Evolutionary conservation across 768 basidiomycete genomes (phyloP), one percentile per base, ranked within the genome.

Genomic region (Termitomyces titanicus): DNA sequence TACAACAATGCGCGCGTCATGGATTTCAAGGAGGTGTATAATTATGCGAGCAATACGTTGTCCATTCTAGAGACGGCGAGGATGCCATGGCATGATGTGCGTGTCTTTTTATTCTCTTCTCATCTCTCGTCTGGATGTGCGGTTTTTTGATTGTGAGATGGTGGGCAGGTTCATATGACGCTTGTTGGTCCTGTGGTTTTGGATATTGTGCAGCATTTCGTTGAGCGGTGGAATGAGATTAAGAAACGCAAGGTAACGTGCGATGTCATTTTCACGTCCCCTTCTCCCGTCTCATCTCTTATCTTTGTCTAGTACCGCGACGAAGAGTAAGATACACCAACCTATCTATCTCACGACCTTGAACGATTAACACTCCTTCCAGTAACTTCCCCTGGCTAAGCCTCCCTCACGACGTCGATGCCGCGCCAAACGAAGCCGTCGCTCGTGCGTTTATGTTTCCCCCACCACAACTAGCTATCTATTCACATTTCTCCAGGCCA

Each of bases 21-120:
- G 69, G 94, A 96, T 65, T 94, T 95, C 74, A 79, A 93, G 65
- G 75, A 88, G 10, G 96, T 98, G 0, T 77, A 81, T 54, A 79
- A 92, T 58, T 93, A 85, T 65, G 81, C 84, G 22, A 86, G 83
- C 64, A 91, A 88, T 56, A 77, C 78, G 0, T 67, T 93, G 15
- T 86, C 84, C 31, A 79, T 84, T 45, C 66, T 85, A 43, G 89
- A 92, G 60, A 84, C 74, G 13, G 74, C 83, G 1, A 76, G 91
- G 58, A 93, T 94, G 93, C 92, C 95, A 1, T 98, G 95, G 95
- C 95, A 98, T 65, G 95, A 98, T 72, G 92, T 92, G 53, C 55
- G 88, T 72, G 39, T 51, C 31, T 5, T 25, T 51, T 39, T 51
- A 20, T 20, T 39, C 34, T 44, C 17, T 34, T 31, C 5, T 22